Conservation (phyloP, 345 rosid genomes). For the Gossypium rotundifolium region DNA sequence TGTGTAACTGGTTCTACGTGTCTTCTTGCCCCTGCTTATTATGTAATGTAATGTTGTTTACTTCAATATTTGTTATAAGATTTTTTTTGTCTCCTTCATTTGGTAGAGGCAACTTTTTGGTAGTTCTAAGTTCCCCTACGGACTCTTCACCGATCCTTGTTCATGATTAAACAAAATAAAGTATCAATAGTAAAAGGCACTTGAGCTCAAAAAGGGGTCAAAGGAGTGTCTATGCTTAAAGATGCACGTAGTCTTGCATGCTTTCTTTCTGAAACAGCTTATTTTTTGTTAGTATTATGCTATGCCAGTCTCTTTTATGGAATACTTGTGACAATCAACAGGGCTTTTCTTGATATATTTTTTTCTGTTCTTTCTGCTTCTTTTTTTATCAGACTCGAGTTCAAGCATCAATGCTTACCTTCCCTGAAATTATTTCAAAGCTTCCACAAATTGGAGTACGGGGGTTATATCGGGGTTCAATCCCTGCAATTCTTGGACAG, state of each 20-base stretch:
- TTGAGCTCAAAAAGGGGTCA: not conserved
- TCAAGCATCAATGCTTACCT: conserved; percentile 82
- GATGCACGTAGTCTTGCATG: not conserved
- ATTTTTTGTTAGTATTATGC: not conserved
- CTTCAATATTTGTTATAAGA: not conserved
- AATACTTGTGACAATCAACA: not conserved
- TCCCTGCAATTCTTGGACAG: conserved; percentile 95
- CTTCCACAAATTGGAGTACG: conserved; percentile 86
- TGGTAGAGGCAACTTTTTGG: not conserved
- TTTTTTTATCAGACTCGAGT: conserved; percentile 67
- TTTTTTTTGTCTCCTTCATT: not conserved
- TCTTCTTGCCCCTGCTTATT: not conserved
- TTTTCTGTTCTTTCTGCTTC: conserved; percentile 1
- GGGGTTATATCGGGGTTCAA: conserved; percentile 87
- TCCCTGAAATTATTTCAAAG: conserved; percentile 79
- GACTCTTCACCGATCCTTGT: not conserved
- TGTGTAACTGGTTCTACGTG: not conserved
- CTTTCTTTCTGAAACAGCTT: not conserved
- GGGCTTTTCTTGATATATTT: not conserved
- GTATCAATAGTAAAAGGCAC: too few species aligned
- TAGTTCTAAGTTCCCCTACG: not conserved
- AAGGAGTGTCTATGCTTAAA: not conserved
- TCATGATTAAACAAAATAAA: not conserved
- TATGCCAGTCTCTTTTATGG: not conserved
- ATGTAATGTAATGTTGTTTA: not conserved